Conservation (phyloP, 2,329 filamentous ascomycete species). For the Colletotrichum sp. region DNA sequence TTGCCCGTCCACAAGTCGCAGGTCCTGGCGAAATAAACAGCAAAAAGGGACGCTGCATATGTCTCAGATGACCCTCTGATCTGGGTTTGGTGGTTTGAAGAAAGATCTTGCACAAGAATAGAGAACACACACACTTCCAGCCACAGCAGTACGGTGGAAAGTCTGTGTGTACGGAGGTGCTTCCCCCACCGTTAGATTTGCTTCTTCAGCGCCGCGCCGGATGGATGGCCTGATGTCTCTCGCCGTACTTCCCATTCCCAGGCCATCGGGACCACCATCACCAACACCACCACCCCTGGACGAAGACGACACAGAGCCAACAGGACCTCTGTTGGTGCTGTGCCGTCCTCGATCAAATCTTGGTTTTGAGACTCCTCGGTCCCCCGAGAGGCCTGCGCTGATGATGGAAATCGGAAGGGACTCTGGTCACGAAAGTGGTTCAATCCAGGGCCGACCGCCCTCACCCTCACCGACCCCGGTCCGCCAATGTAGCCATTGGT, state of each 20-base stretch:
- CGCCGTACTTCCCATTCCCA: not conserved
- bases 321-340: not conserved
- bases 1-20: not conserved
- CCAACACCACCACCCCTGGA: not conserved
- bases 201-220: not conserved
- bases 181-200: not conserved
- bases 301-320: not conserved
- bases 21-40: not conserved
- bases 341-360: not conserved
- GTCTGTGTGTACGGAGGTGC: not conserved
- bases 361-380: not conserved
- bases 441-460: not conserved
- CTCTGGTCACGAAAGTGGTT: not conserved
- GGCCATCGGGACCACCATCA: not conserved
- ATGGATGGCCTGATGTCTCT: slow-evolving; percentile 8
- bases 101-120: not conserved
- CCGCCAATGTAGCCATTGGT: slow-evolving; percentile 15
- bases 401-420: not conserved
- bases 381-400: not conserved
- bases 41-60: not conserved
- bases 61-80: not conserved
- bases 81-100: not conserved
- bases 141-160: not conserved
- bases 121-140: not conserved
- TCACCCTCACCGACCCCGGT: not conserved